These are phyloP conservation scores for Pythium periplocum DNA, from an alignment of 352 stramenopile genomes.

Conservation along the genomic window DNA sequence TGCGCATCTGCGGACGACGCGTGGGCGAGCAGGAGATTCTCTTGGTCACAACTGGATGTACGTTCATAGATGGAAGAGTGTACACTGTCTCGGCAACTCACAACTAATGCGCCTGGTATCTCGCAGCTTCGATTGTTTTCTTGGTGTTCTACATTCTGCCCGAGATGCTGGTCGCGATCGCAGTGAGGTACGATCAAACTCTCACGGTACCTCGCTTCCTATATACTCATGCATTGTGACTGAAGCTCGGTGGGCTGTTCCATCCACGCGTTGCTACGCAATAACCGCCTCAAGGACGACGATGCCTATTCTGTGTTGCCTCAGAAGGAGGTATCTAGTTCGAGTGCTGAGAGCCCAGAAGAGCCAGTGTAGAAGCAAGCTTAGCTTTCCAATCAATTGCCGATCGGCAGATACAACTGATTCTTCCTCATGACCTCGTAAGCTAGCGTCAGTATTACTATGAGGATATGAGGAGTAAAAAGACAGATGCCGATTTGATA, in stretches of 20 bases:
- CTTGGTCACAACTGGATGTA: slow-evolving; percentile 55
- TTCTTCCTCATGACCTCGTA: too few species aligned
- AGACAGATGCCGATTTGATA: too few species aligned
- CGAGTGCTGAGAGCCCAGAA: too few species aligned
- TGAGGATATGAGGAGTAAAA: too few species aligned
- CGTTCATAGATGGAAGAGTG: slow-evolving; percentile 4
- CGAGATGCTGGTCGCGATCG: slow-evolving; percentile 62
- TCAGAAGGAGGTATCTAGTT: too few species aligned
- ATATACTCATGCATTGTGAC: background rate
- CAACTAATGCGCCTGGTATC: slow-evolving; percentile 1
- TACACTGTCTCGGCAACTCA: background rate
- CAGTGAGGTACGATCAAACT: slow-evolving; percentile 36
- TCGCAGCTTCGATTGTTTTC: slow-evolving; percentile 57
- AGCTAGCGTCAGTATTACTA: too few species aligned
- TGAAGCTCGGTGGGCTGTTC: slow-evolving; percentile 38
- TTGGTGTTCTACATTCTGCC: slow-evolving; percentile 71
- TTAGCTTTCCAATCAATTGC: too few species aligned
- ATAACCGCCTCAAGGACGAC: slow-evolving; percentile 70
- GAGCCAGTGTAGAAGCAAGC: too few species aligned
- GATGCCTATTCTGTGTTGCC: slow-evolving; percentile 16
- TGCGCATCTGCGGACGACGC: slow-evolving; percentile 46
- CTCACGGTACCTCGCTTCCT: background rate
- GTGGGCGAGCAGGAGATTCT: slow-evolving; percentile 61
- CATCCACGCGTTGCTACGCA: slow-evolving; percentile 48
- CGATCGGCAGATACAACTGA: too few species aligned